Evolutionary conservation across 2,329 filamentous ascomycete species (phyloP).

Genomic region (Beauveria varroae): DNA sequence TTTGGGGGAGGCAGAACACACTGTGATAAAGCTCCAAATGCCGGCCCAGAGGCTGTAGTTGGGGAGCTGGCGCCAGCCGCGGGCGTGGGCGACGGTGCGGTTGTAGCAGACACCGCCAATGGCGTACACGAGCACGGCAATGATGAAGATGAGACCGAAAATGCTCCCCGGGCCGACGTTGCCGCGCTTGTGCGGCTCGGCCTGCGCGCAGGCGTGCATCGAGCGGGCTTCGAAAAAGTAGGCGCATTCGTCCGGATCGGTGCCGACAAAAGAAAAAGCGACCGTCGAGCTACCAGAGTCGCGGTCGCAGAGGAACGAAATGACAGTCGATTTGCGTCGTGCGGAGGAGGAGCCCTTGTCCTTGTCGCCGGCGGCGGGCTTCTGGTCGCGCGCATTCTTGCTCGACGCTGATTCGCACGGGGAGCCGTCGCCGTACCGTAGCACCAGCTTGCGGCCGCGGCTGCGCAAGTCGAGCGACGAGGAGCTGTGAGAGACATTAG

Average conservation of each 20-base stretch:
- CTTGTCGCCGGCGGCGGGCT: conserved; percentile 24
- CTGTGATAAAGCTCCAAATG: conserved; percentile 75
- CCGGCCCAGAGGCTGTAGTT: conserved; percentile 92
- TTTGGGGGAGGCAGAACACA: conserved; percentile 27
- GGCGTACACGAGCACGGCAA: conserved; percentile 78
- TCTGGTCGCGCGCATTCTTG: conserved; percentile 24
- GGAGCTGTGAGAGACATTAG: conserved; percentile 19
- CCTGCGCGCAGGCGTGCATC: conserved; percentile 65
- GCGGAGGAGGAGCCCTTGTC: conserved; percentile 26
- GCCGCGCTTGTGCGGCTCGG: conserved; percentile 64
- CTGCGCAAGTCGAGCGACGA: conserved; percentile 47
- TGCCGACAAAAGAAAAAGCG: conserved; percentile 73
- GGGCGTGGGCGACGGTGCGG: conserved; percentile 84
- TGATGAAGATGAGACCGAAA: conserved; percentile 76
- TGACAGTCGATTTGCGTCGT: conserved; percentile 70
- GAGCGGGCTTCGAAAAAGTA: conserved; percentile 95
- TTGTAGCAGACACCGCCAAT: conserved; percentile 94
- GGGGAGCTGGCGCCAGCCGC: conserved; percentile 90
- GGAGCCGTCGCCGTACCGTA: conserved; percentile 72
- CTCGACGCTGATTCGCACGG: conserved; percentile 45
- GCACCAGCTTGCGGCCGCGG: conserved; percentile 65
- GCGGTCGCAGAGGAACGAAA: conserved; percentile 88
- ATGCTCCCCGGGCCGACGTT: conserved; percentile 64
- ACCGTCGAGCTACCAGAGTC: conserved; percentile 64
- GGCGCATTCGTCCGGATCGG: conserved; percentile 79